Evolutionary conservation across 345 rosid genomes (phyloP).

Genomic region (Gossypium bickii): DNA sequence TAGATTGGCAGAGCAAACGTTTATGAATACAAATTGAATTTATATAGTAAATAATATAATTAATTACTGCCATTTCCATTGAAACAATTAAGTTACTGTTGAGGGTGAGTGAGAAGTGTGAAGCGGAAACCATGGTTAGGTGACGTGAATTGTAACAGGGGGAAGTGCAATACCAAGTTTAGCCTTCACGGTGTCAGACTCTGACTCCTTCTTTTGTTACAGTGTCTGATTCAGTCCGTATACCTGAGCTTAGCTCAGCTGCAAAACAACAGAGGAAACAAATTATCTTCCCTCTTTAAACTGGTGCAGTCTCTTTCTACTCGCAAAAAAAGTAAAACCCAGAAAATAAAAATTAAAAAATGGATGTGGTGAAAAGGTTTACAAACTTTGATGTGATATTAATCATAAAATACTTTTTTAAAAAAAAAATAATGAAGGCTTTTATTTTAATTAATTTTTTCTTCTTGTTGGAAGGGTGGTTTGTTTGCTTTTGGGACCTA

Average conservation of each 20-base stretch:
- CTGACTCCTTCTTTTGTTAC: neutral
- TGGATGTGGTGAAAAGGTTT: conserved; percentile 1
- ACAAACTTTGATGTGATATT: conserved; percentile 13
- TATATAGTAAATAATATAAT: no score
- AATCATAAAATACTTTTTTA: conserved; percentile 2
- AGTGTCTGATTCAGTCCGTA: conserved; percentile 14
- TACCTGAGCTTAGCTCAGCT: conserved; percentile 1
- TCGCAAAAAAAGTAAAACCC: conserved; percentile 15
- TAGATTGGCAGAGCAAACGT: no score
- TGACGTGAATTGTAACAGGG: neutral
- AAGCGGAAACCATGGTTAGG: neutral
- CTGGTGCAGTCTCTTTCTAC: conserved; percentile 37
- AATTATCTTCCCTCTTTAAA: conserved; percentile 21
- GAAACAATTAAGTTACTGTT: neutral
- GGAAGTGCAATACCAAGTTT: conserved; percentile 7
- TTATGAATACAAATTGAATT: no score
- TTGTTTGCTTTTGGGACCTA: conserved; percentile 38
- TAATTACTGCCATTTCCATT: neutral
- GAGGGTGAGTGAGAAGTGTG: neutral
- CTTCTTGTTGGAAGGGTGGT: conserved; percentile 10
- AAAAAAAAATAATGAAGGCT: neutral
- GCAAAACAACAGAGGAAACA: conserved; percentile 18
- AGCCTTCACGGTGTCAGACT: neutral
- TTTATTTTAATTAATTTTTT: neutral
- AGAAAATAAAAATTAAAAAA: neutral